A percentile compares a stretch with the other conserved stretches of the same genome.
Evolutionary conservation across 176 grass and related monocot genomes (phyloP).

Genomic region (Avena sativa): DNA sequence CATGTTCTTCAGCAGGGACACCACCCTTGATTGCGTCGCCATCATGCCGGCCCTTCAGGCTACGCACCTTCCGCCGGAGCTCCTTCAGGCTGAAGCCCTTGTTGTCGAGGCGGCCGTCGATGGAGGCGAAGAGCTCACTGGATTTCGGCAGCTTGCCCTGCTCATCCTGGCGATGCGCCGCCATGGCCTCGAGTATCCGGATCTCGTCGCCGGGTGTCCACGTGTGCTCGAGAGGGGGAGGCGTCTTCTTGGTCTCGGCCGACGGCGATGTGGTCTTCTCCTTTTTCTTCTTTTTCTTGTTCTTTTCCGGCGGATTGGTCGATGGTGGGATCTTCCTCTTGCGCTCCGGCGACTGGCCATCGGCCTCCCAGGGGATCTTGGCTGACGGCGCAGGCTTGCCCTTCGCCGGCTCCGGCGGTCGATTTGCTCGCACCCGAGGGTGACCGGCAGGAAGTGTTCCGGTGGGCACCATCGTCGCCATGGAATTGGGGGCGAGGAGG

Average conservation of each 20-base stretch:
- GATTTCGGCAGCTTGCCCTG: conserved; percentile 8
- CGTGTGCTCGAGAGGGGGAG: conserved; percentile 20
- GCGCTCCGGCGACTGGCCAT: background rate
- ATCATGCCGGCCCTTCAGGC: conserved; percentile 38
- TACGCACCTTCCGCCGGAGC: conserved; percentile 33
- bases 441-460: no score
- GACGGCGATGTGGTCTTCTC: background rate
- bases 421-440: background rate
- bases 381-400: background rate
- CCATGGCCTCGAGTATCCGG: conserved; percentile 37
- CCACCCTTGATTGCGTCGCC: conserved; percentile 2
- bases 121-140: background rate
- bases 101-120: background rate
- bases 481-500: no score
- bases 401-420: background rate
- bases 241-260: background rate
- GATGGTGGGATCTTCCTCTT: background rate
- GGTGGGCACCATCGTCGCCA: no score
- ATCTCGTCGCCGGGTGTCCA: conserved; percentile 45
- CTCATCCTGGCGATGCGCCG: conserved; percentile 26
- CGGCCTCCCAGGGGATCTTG: background rate
- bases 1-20: conserved; percentile 26
- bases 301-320: background rate
- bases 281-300: background rate
- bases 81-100: background rate